Evolutionary conservation across 208 protist genomes (phyloP), one percentile per base, ranked within the genome.

Genomic region (Trypanosoma conorhini): DNA sequence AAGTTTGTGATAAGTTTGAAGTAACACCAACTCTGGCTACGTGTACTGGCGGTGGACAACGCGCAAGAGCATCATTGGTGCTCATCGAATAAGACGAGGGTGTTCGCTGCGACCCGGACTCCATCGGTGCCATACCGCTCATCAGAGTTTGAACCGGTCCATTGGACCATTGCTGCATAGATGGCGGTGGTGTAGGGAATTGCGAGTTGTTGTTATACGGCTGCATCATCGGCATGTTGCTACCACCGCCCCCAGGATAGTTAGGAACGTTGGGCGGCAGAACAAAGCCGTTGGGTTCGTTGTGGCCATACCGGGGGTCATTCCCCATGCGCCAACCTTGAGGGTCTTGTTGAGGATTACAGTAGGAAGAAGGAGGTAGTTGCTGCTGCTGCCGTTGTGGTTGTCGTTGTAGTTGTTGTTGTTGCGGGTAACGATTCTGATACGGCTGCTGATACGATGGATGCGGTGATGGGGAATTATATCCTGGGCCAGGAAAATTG

Each of bases 211-310:
- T 66, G 52, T 66, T 66, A 35, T 56, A 64, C 5, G 35, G 60
- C 35, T 46, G 60, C 33, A 52, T 26, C 60, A 64, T 44, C 30
- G 33, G 66, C 24, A 10, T 13, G 55, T 40, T 64, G 40, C 44
- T 46, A 26, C 46, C 56, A 48, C 44, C 26, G 21, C 48, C 13
- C 28, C 19, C 15, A 38, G 22, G 17, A 42, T 40, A 40, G 22
- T 19, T 21, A 51, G 54, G 9, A 26, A 50, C 52, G 1, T 10
- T 28, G 12, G 33, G 58, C n/a, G 9, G 5, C 5, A 21, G 0
- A 31, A 17, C 58, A 62, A 48, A 62, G 24, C 50, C 50, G 30
- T 62, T 62, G 46, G 67, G 40, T 46, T 64, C 40, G 52, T 33
- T 44, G 58, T 72, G 56, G 5, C 21, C 35, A 65, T 59, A 33